These are phyloP conservation scores for Eutypella sp. DNA, from an alignment of 2,329 filamentous ascomycete genomes.

Conservation along the genomic window DNA sequence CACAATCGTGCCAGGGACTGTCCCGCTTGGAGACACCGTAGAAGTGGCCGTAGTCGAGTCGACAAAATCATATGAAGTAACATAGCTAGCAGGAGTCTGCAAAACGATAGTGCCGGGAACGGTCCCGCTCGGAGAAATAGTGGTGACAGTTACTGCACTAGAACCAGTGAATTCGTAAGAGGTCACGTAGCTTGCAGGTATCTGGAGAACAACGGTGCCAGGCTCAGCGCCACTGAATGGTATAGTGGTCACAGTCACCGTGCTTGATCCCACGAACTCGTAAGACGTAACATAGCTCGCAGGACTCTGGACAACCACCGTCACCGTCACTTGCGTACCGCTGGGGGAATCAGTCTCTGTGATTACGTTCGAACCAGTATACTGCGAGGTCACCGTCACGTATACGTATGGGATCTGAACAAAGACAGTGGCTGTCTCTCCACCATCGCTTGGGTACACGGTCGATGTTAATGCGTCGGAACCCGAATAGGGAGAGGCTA, in stretches of 20 bases:
- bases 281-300: constrained; percentile 1
- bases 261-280: no score
- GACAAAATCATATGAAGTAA: background rate
- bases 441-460: background rate
- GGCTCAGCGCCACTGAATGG: no score
- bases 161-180: background rate
- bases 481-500: background rate
- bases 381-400: constrained; percentile 1
- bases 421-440: background rate
- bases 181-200: no score
- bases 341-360: background rate
- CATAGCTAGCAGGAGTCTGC: background rate
- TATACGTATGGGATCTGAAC: background rate
- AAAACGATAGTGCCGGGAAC: background rate
- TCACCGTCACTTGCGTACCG: background rate
- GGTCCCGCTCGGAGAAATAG: background rate
- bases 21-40: background rate
- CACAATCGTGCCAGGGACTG: background rate
- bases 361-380: background rate
- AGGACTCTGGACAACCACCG: background rate
- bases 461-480: background rate
- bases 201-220: no score
- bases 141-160: background rate
- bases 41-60: background rate
- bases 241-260: no score